A percentile compares a stretch with the other conserved stretches of the same genome.
These are phyloP conservation scores for Picea sitchensis DNA, from an alignment of 75 land plant species.

Conservation along the genomic window DNA sequence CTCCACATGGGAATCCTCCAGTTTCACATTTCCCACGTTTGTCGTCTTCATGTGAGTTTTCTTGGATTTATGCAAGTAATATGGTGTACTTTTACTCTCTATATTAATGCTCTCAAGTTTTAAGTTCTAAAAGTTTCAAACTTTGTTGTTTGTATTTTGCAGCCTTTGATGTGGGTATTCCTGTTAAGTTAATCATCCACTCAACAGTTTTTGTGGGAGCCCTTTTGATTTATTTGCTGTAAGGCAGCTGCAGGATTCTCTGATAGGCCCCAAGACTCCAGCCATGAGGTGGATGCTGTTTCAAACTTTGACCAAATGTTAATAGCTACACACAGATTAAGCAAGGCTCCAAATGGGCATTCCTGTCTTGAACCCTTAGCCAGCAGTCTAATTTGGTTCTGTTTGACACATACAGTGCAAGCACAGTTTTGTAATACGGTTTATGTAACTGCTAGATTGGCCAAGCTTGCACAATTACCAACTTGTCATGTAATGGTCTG, in stretches of 20 bases:
- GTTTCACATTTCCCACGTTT: neutral
- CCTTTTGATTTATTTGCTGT: conserved; percentile 3
- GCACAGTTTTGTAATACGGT: conserved; percentile 5
- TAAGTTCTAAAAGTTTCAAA: neutral
- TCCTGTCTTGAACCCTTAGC: conserved; percentile 1
- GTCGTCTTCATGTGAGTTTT: conserved; percentile 7
- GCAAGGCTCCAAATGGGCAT: conserved; percentile 4
- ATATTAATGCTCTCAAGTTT: too few species aligned
- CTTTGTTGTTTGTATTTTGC: conserved; percentile 6
- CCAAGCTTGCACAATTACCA: conserved; percentile 1
- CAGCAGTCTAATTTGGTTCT: conserved; percentile 8
- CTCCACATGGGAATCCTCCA: neutral
- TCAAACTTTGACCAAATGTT: neutral
- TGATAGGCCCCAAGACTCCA: neutral
- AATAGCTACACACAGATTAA: conserved; percentile 4
- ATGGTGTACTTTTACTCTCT: too few species aligned
- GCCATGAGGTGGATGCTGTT: conserved; percentile 3
- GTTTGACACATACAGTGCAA: conserved; percentile 11
- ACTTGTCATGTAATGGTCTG: conserved; percentile 2
- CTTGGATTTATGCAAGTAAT: neutral
- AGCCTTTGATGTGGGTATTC: neutral
- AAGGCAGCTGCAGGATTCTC: conserved; percentile 2
- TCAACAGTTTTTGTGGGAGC: neutral
- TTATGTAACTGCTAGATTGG: conserved; percentile 6
- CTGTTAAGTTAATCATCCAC: neutral